phyloP scores from a whole-genome alignment of 2,329 filamentous ascomycete genomes.

The Fonsecaea monophora region DNA sequence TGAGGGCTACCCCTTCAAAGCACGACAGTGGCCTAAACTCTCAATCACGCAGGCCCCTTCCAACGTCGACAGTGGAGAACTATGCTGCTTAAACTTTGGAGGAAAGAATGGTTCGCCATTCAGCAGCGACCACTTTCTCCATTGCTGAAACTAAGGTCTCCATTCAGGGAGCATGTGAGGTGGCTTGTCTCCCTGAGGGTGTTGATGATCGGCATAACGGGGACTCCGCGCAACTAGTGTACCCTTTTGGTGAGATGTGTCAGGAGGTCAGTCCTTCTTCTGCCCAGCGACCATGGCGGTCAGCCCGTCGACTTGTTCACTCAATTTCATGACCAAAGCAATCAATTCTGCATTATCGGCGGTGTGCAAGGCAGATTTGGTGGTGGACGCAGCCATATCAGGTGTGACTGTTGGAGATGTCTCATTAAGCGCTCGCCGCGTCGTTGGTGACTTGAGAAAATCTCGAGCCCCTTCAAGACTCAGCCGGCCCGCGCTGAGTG shows the following conservation, averaged over 20 bases:
- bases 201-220: slow-evolving; percentile 7
- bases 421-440: slow-evolving; percentile 29
- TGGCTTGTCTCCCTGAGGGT: background rate
- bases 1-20: background rate
- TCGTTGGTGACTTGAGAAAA: slow-evolving; percentile 28
- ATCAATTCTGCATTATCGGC: slow-evolving; percentile 36
- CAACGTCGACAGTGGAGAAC: background rate
- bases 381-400: slow-evolving; percentile 24
- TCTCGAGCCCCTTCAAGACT: slow-evolving; percentile 30
- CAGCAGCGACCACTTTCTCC: slow-evolving; percentile 1
- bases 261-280: slow-evolving; percentile 33
- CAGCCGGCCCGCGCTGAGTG: slow-evolving; percentile 29
- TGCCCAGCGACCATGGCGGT: slow-evolving; percentile 41
- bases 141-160: background rate
- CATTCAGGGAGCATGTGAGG: slow-evolving; percentile 4
- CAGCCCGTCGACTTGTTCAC: slow-evolving; percentile 39
- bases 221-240: slow-evolving; percentile 1
- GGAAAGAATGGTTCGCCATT: slow-evolving; percentile 15
- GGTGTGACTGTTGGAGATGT: slow-evolving; percentile 26
- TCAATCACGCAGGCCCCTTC: slow-evolving; percentile 1
- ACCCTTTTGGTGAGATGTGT: background rate
- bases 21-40: background rate
- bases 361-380: slow-evolving; percentile 35
- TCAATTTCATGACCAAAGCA: slow-evolving; percentile 38
- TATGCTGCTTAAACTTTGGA: slow-evolving; percentile 4